These are phyloP conservation scores for Cardamine occulta DNA, from an alignment of 345 rosid species.

Conservation along the genomic window DNA sequence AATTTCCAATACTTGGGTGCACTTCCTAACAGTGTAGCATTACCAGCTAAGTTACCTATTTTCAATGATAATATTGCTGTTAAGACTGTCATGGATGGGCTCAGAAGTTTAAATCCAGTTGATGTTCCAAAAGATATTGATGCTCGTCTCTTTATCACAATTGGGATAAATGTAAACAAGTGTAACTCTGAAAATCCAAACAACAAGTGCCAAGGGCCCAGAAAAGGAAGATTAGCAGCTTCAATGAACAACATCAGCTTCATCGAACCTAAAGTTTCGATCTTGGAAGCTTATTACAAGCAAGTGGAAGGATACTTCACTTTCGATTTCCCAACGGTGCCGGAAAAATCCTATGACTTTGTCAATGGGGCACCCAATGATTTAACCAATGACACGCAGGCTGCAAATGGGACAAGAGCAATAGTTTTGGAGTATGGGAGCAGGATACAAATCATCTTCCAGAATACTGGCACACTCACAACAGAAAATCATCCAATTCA, in stretches of 20 bases:
- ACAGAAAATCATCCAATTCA: conserved; percentile 93
- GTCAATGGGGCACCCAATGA: conserved; percentile 84
- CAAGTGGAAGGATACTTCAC: conserved; percentile 65
- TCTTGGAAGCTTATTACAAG: conserved; percentile 76
- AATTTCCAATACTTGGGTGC: conserved; percentile 70
- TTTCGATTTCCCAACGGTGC: conserved; percentile 68
- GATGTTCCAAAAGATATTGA: conserved; percentile 64
- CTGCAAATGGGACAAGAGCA: conserved; percentile 68
- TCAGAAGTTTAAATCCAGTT: conserved; percentile 56
- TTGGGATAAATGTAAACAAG: conserved; percentile 70
- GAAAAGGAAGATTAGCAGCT: conserved; percentile 68
- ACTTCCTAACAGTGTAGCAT: conserved; percentile 48
- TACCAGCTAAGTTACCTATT: conserved; percentile 70
- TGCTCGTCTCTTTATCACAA: conserved; percentile 59
- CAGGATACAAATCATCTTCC: conserved; percentile 73
- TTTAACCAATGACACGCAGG: conserved; percentile 64
- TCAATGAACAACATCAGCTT: conserved; percentile 88
- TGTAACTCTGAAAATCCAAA: conserved; percentile 61
- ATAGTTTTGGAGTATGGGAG: conserved; percentile 68
- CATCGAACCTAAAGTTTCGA: conserved; percentile 59
- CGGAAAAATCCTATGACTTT: conserved; percentile 69
- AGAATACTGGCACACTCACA: conserved; percentile 70
- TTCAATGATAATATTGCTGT: conserved; percentile 73
- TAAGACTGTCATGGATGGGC: conserved; percentile 79
- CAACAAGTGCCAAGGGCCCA: conserved; percentile 57